These are phyloP conservation scores for Neocucurbitaria cava DNA, from an alignment of 2,329 filamentous ascomycete species.

Conservation along the genomic window DNA sequence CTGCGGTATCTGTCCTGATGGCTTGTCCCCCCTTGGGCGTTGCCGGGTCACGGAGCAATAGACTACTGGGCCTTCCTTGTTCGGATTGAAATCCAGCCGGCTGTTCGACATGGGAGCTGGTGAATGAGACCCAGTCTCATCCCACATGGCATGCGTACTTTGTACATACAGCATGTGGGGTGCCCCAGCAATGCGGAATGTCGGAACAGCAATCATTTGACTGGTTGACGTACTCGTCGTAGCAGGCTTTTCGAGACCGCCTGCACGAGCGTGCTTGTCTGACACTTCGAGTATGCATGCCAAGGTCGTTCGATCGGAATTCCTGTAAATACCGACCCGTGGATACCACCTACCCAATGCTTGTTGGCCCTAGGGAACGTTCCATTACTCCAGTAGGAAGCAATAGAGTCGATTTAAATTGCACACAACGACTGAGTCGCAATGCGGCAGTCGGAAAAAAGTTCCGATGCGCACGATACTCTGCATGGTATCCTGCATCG, in stretches of 20 bases:
- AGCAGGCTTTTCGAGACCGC: conserved; percentile 4
- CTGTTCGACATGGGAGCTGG: conserved; percentile 8
- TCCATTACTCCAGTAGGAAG: neutral
- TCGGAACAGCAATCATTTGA: conserved; percentile 7
- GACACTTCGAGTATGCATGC: conserved; percentile 16
- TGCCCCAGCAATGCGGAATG: conserved; percentile 9
- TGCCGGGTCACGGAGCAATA: conserved; percentile 19
- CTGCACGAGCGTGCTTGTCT: neutral
- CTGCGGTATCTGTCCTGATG: neutral
- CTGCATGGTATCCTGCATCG: neutral
- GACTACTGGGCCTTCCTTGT: conserved; percentile 6
- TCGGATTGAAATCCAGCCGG: conserved; percentile 12
- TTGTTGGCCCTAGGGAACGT: neutral
- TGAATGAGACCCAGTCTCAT: conserved; percentile 3
- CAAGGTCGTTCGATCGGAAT: conserved; percentile 10
- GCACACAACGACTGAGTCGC: neutral
- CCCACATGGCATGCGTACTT: conserved; percentile 7
- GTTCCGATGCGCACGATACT: neutral
- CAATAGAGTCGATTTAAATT: neutral
- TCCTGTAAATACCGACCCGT: neutral
- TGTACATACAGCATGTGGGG: conserved; percentile 7
- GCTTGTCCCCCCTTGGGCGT: conserved; percentile 4
- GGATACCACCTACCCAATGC: neutral
- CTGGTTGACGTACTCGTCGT: conserved; percentile 13
- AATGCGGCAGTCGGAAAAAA: neutral